Percentiles rank a stretch among this genome's conserved stretches.
These are phyloP conservation scores for Fusarium sp. DNA, from an alignment of 2,329 filamentous ascomycete species.

Conservation along the genomic window DNA sequence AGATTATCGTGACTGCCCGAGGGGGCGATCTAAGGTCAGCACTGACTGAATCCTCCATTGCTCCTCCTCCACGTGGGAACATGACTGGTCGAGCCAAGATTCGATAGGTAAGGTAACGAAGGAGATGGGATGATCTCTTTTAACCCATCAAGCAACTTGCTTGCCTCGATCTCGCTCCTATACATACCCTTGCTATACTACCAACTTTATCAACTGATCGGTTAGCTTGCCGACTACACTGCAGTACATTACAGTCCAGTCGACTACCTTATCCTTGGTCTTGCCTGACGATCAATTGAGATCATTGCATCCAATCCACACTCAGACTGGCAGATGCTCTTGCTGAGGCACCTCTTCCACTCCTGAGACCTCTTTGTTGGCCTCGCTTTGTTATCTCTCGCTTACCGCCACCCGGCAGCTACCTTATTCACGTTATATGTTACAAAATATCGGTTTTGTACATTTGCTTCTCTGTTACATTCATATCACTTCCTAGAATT, in stretches of 20 bases:
- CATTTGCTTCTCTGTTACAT: conserved; percentile 5
- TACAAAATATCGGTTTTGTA: conserved; percentile 1
- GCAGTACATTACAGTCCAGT: neutral
- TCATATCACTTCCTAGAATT: neutral
- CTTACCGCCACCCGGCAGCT: conserved; percentile 12
- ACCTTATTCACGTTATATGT: neutral
- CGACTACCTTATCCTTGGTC: conserved; percentile 1
- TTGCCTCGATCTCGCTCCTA: conserved; percentile 5
- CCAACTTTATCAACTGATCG: conserved; percentile 1
- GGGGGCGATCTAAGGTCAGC: neutral
- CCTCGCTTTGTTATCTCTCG: neutral
- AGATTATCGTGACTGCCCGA: neutral
- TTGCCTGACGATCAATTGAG: conserved; percentile 20
- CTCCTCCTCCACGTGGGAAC: conserved; percentile 33
- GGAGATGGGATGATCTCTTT: neutral
- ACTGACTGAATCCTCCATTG: neutral
- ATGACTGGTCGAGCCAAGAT: conserved; percentile 16
- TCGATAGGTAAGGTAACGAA: neutral
- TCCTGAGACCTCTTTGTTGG: conserved; percentile 16
- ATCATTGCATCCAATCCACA: conserved; percentile 5
- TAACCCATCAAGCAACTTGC: conserved; percentile 19
- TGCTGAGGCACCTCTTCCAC: conserved; percentile 12
- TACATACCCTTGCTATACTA: conserved; percentile 19
- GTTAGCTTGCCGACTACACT: conserved; percentile 1
- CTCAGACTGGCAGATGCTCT: conserved; percentile 12